These are phyloP conservation scores for Aristolochia contorta DNA, from an alignment of 164 flowering plant species.

Conservation along the genomic window DNA sequence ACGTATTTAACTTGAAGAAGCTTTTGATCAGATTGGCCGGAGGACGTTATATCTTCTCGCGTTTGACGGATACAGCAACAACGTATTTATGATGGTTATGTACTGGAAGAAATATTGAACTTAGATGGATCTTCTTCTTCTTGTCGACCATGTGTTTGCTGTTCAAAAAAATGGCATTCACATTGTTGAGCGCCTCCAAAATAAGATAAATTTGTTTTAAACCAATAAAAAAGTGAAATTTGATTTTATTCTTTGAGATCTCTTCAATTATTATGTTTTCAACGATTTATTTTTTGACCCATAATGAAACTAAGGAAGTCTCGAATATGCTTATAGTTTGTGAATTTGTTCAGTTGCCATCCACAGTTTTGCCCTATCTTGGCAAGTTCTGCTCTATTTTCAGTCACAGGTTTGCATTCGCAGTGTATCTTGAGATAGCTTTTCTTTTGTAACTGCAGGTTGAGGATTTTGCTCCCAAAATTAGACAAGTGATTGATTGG, in stretches of 20 bases:
- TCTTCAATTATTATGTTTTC: too few species aligned
- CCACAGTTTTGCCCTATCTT: not conserved
- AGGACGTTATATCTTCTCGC: too few species aligned
- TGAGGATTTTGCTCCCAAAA: slow-evolving; percentile 82
- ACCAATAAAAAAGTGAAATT: too few species aligned
- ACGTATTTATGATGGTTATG: not conserved
- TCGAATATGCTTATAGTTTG: not conserved
- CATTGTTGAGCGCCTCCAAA: too few species aligned
- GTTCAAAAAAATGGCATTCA: too few species aligned
- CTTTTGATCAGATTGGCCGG: too few species aligned
- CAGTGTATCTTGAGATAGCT: not conserved
- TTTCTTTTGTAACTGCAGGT: slow-evolving; percentile 28
- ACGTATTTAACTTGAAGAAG: not conserved
- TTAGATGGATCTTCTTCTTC: too few species aligned
- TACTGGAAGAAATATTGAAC: too few species aligned
- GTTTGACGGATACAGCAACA: not conserved
- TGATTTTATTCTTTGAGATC: too few species aligned
- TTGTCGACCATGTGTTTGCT: too few species aligned
- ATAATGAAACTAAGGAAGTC: not conserved
- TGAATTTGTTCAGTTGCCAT: not conserved
- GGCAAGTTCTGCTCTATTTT: not conserved
- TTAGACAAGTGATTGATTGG: slow-evolving; percentile 81
- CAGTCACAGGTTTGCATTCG: not conserved
- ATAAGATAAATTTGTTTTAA: too few species aligned
- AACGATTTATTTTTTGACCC: not conserved